phyloP scores from a whole-genome alignment of 768 basidiomycete species.

The Tylopilus sp. region DNA sequence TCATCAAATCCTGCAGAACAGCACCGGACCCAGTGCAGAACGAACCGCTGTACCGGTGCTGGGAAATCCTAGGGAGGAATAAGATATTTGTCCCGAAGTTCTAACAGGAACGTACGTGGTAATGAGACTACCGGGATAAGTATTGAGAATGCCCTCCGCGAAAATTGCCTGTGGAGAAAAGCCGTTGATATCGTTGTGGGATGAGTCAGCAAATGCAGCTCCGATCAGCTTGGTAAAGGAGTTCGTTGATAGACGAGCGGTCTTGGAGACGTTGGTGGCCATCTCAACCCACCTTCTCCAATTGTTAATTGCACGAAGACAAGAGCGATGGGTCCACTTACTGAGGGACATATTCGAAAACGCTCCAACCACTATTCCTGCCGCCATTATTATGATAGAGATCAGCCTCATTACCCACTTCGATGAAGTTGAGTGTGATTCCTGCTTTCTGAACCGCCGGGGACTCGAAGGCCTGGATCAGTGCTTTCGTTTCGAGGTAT shows the following conservation, averaged over 20 bases:
- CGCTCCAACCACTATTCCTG: conserved; percentile 38
- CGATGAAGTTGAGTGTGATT: conserved; percentile 53
- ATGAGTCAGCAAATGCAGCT: conserved; percentile 47
- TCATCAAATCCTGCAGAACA: conserved; percentile 62
- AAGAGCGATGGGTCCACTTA: conserved; percentile 26
- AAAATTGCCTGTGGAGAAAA: conserved; percentile 66
- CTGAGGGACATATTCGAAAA: conserved; percentile 47
- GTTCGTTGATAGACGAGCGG: conserved; percentile 34
- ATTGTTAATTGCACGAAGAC: not conserved
- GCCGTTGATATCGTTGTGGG: conserved; percentile 37
- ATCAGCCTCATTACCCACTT: conserved; percentile 63
- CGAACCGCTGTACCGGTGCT: conserved; percentile 51
- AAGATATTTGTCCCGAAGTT: not conserved
- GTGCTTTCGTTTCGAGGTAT: conserved; percentile 44
- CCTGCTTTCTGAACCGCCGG: conserved; percentile 35
- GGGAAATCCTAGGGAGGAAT: conserved; percentile 33
- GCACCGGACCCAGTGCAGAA: conserved; percentile 56
- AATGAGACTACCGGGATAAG: conserved; percentile 47
- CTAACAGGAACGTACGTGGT: conserved; percentile 40
- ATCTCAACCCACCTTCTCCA: conserved; percentile 50
- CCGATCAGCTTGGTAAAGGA: conserved; percentile 47
- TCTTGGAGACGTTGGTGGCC: conserved; percentile 45
- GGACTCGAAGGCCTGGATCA: conserved; percentile 47
- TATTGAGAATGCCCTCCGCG: conserved; percentile 45
- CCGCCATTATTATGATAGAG: conserved; percentile 46